Base-by-base conservation (phyloP, 306 rosid genomes). In the Mimosa pudica region DNA sequence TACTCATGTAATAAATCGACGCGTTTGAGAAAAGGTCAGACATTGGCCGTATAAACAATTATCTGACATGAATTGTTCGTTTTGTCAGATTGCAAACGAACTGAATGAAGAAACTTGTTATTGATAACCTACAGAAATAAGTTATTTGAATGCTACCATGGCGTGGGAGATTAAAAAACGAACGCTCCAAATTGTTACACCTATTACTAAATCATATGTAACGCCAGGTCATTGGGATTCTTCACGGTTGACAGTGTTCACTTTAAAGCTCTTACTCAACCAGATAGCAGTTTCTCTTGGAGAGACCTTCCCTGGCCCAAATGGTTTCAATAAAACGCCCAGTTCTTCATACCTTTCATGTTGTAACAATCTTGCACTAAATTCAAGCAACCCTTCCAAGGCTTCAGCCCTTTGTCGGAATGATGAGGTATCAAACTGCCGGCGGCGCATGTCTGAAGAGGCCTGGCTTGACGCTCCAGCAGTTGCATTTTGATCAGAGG, bases 251-350 rank as follows among this genome's bases (percentile, higher is more conserved):
- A 16, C 61, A 47, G 90, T 82, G 77, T 86, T 93, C 71, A 86
- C 90, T 84, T 93, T 93, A 80, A 93, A 85, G 87, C 97, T 93
- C 84, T 93, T 93, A 67, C 93, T 84, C 84, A 93, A 86, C 98
- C 98, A 93, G 79, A 93, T 93, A 11, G 98, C 98, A 80, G 98
- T 93, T 90, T 93, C 98, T 71, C 98, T 89, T 0, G 98, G 95
- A 78, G 97, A 92, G 77, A 87, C 98, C 84, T 91, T 93, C 54
- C 86, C 98, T 0, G 97, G 97, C 47, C 98, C 98, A 82, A 93
- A 93, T 35, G 98, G 98, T 89, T 91, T 93, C 76, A 91, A 79
- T 84, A 93, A 83, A 73, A 93, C 97, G 58, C 92, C 97, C 5
- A 93, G 95, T 86, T 93, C 98, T 2, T 89, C 95, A n/a, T 93